phyloP scores from a whole-genome alignment of 441 rosid genomes.

The Gossypium davidsonii region DNA sequence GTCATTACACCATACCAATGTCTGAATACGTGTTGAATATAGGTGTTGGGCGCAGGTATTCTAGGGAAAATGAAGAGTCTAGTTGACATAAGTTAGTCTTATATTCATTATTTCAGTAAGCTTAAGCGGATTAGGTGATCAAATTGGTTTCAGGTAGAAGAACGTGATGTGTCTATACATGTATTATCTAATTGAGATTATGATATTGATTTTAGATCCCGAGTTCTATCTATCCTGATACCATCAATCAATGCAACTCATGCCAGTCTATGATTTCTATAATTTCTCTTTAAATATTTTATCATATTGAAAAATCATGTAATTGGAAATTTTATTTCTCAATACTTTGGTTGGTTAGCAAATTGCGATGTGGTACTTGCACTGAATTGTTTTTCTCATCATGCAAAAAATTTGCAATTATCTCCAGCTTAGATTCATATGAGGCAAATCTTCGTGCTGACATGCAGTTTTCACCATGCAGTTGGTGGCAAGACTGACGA shows the following conservation, averaged over 20 bases:
- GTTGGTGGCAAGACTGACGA: constrained; percentile 83
- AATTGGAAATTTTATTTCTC: neutral
- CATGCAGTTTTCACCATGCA: constrained; percentile 37
- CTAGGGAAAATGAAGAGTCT: too few species aligned
- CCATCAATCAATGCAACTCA: neutral
- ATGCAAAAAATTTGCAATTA: neutral
- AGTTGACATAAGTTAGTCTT: too few species aligned
- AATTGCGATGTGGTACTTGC: neutral
- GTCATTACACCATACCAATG: too few species aligned
- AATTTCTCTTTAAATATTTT: neutral
- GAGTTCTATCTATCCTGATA: neutral
- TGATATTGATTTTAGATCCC: neutral
- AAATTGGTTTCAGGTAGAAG: neutral
- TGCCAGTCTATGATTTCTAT: neutral
- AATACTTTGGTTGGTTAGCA: neutral
- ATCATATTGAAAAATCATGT: neutral
- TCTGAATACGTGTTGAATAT: too few species aligned
- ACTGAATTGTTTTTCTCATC: too few species aligned
- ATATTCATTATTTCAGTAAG: neutral
- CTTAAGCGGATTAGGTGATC: neutral
- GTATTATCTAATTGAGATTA: neutral
- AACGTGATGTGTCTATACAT: neutral
- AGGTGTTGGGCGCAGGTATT: too few species aligned
- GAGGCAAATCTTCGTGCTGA: constrained; percentile 27
- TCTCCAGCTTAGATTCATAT: neutral